Conservation (phyloP, 148 eudicot species). For the Camellia sinensis region DNA sequence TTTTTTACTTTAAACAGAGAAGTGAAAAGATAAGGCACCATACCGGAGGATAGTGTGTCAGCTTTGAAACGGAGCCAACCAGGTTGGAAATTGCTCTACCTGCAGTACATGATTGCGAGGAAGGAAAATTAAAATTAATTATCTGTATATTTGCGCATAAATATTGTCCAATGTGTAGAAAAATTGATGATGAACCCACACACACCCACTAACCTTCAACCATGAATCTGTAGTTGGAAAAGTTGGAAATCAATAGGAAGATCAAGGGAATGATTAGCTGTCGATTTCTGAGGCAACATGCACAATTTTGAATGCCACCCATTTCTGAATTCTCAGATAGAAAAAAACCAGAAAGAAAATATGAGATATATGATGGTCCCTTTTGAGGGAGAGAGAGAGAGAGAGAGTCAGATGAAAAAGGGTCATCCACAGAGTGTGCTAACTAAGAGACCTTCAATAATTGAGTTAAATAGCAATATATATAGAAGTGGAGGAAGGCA, state of each 20-base stretch:
- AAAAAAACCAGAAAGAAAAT: neutral
- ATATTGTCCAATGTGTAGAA: neutral
- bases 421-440: neutral
- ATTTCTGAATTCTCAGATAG: slow-evolving; percentile 7
- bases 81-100: slow-evolving; percentile 35
- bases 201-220: slow-evolving; percentile 35
- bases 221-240: slow-evolving; percentile 20
- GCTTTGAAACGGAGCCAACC: neutral
- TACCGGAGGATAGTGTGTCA: neutral
- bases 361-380: neutral
- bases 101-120: slow-evolving; percentile 13
- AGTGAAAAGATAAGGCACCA: too few relatives aligned
- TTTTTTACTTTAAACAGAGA: neutral
- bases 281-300: slow-evolving; percentile 10
- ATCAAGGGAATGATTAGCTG: slow-evolving; percentile 17
- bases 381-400: neutral
- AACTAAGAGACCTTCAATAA: neutral
- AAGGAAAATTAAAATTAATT: neutral
- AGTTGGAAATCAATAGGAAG: slow-evolving; percentile 29
- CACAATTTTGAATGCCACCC: slow-evolving; percentile 22
- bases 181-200: neutral
- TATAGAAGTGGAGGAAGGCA: neutral
- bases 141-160: neutral
- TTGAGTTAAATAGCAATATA: neutral
- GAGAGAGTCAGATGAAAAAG: neutral